phyloP scores from a whole-genome alignment of 2,329 filamentous ascomycete genomes.

The Colletotrichum filicis region DNA sequence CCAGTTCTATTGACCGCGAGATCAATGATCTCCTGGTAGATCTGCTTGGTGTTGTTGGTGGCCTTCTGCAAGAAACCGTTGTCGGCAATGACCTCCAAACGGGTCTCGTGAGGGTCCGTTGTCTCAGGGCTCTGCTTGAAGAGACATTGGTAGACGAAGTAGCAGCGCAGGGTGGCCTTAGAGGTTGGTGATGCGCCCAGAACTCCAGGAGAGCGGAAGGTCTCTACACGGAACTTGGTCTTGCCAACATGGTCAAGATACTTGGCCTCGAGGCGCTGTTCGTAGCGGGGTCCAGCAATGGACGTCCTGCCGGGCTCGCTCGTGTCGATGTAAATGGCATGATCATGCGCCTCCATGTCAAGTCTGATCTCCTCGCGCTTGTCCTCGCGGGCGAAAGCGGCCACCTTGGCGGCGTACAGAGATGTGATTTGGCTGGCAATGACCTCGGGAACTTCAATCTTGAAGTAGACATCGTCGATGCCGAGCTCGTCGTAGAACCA shows the following conservation, averaged over 20 bases:
- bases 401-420: slow-evolving; percentile 95
- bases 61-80: slow-evolving; percentile 96
- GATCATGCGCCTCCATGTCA: slow-evolving; percentile 93
- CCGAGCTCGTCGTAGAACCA: slow-evolving; percentile 99
- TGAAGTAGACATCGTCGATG: slow-evolving; percentile 98
- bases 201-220: slow-evolving; percentile 89
- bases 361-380: slow-evolving; percentile 94
- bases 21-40: slow-evolving; percentile 94
- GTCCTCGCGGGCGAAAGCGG: slow-evolving; percentile 91
- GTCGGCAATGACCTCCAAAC: slow-evolving; percentile 91
- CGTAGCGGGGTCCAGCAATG: slow-evolving; percentile 86
- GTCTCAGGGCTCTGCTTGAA: slow-evolving; percentile 81
- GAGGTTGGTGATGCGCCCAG: slow-evolving; percentile 75
- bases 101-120: slow-evolving; percentile 82
- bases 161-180: slow-evolving; percentile 90
- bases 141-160: slow-evolving; percentile 97
- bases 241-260: slow-evolving; percentile 86
- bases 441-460: slow-evolving; percentile 85
- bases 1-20: slow-evolving; percentile 86
- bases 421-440: slow-evolving; percentile 96
- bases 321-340: slow-evolving; percentile 98
- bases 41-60: slow-evolving; percentile 92
- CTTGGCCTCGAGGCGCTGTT: slow-evolving; percentile 93
- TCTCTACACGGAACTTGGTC: slow-evolving; percentile 91
- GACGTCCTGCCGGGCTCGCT: slow-evolving; percentile 87